Evolutionary conservation across 2,329 filamentous ascomycete genomes (phyloP), one percentile per base, ranked within the genome.

Genomic region (Trichophyton simii): DNA sequence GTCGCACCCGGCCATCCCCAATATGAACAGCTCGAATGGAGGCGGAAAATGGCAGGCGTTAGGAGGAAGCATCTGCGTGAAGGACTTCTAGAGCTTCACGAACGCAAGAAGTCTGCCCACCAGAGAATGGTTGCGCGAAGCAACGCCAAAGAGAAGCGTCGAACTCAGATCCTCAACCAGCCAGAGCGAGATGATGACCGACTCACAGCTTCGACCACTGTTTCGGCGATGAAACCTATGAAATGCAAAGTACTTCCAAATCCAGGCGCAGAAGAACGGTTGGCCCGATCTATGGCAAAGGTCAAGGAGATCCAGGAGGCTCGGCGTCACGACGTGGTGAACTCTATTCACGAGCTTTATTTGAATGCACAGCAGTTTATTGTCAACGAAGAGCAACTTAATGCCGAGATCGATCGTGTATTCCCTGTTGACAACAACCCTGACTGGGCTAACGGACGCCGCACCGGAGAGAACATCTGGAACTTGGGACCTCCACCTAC

Each of bases 281-380:
- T 79, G 60, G 80, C 81, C n/a, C 72, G 76, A 31, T 71, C 74
- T 42, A 66, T 64, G 25, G 68, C 71, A 63, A 70, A 73, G 61
- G 60, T 78, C 61, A 70, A 75, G 58, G 74, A 76, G 13, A 72
- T 80, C 48, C 72, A 78, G 36, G 75, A 74, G 8, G 72, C 77
- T 60, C 84, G 85, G 70, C 78, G 79, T 50, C 80, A 85, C 62
- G 79, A 80, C 60, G 83, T 87, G 58, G 80, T 83, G 63, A 84
- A 92, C 66, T 82, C 86, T 15, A 76, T 99, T 34, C 89, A 96
- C 75, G 85, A 89, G 62, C 82, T 99, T 11, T 99, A 99, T 76
- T 88, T 94, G 77, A 88, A 91, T 67, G 91, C 94, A 3, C 83
- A 87, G 28, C 79, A 83, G 44, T 99, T 97, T 76, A 96, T 99